phyloP scores from a whole-genome alignment of 2,329 filamentous ascomycete genomes.

The Cladosporium phlei region DNA sequence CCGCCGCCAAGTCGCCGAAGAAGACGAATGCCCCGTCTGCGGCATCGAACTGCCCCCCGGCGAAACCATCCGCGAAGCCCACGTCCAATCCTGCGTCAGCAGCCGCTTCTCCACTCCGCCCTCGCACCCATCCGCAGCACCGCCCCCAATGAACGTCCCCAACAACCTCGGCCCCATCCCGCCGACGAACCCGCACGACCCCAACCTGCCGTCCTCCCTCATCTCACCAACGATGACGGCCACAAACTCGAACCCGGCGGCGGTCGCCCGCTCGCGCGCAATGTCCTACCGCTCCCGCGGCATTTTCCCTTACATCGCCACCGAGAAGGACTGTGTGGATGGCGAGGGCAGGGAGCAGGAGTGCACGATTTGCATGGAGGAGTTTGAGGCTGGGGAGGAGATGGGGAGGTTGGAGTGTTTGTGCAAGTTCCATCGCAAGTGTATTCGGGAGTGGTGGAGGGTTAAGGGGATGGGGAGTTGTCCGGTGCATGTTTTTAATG shows the following conservation, averaged over 20 bases:
- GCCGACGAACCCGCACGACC: slow-evolving; percentile 6
- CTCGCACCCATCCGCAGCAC: slow-evolving; percentile 16
- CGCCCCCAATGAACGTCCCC: too few relatives aligned
- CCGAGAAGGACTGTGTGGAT: slow-evolving; percentile 59
- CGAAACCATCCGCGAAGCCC: slow-evolving; percentile 38
- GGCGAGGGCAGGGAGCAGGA: slow-evolving; percentile 51
- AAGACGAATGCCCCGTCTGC: slow-evolving; percentile 76
- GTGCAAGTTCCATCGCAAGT: slow-evolving; percentile 59
- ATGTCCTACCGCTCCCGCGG: slow-evolving; percentile 33
- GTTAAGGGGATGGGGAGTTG: slow-evolving; percentile 52
- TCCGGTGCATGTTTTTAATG: slow-evolving; percentile 53
- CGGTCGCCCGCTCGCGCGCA: slow-evolving; percentile 21
- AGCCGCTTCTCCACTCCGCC: slow-evolving; percentile 16
- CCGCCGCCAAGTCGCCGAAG: slow-evolving; percentile 48
- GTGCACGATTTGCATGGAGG: slow-evolving; percentile 62
- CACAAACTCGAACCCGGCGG: slow-evolving; percentile 10
- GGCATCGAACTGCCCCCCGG: slow-evolving; percentile 63
- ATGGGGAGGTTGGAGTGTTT: slow-evolving; percentile 58
- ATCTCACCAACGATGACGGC: slow-evolving; percentile 11
- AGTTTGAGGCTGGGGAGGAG: slow-evolving; percentile 56
- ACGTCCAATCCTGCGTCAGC: slow-evolving; percentile 37
- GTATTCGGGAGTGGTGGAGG: slow-evolving; percentile 58
- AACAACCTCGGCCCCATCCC: slow-evolving; percentile 21
- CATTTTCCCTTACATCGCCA: slow-evolving; percentile 53
- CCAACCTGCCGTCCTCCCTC: neutral